These are phyloP conservation scores for Allantophomopsis lycopodina DNA, from an alignment of 2,329 filamentous ascomycete genomes.

Conservation along the genomic window DNA sequence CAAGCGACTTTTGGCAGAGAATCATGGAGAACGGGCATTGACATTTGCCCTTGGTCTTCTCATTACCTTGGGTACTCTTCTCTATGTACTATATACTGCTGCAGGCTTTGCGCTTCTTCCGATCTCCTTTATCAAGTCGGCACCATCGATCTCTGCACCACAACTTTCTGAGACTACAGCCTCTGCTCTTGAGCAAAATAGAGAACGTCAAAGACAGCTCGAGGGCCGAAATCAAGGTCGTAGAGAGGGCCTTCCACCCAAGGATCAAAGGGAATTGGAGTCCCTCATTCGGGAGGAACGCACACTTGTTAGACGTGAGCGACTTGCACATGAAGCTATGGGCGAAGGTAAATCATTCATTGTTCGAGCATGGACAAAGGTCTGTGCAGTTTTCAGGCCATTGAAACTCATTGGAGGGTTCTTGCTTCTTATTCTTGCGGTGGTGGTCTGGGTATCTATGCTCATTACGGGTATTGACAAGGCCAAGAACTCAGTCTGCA, in stretches of 20 bases:
- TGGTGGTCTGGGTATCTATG: conserved; percentile 82
- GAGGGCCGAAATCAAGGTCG: conserved; percentile 74
- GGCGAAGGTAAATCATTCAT: conserved; percentile 66
- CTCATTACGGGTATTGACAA: conserved; percentile 94
- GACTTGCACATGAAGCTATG: conserved; percentile 69
- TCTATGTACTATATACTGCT: conserved; percentile 83
- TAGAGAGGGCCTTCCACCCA: conserved; percentile 60
- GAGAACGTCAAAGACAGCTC: conserved; percentile 82
- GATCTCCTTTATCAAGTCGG: conserved; percentile 81
- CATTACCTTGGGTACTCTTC: conserved; percentile 69
- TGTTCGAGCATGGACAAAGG: conserved; percentile 64
- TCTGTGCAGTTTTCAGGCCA: conserved; percentile 72
- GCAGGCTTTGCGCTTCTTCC: conserved; percentile 81
- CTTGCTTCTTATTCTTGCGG: conserved; percentile 56
- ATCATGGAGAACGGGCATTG: conserved; percentile 83
- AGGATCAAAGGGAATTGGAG: conserved; percentile 82
- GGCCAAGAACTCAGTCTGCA: conserved; percentile 88
- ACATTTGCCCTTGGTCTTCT: conserved; percentile 85
- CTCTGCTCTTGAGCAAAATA: conserved; percentile 72
- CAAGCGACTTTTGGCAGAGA: conserved; percentile 69
- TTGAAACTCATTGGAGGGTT: conserved; percentile 80
- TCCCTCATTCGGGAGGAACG: conserved; percentile 79
- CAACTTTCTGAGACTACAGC: conserved; percentile 65
- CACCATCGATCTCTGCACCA: conserved; percentile 73
- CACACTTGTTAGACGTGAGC: conserved; percentile 77